Percentiles rank a stretch among this genome's conserved stretches.
phyloP scores from a whole-genome alignment of 345 rosid genomes.

The Aquilaria sinensis region DNA sequence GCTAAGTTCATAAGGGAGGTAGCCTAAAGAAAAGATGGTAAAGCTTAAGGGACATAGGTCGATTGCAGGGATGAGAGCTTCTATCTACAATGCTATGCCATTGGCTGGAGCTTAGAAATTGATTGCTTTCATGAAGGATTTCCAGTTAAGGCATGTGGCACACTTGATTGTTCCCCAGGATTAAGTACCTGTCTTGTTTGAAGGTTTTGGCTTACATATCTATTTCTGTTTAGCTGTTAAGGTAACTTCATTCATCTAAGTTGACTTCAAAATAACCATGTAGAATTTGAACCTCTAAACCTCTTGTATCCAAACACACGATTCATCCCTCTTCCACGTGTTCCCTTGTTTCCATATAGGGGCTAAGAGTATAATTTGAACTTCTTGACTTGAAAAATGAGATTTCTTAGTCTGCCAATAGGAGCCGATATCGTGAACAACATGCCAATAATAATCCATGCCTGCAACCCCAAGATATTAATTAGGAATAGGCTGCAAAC shows the following conservation, averaged over 20 bases:
- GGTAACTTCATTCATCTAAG: background rate
- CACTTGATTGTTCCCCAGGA: constrained; percentile 23
- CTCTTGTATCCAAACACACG: no score
- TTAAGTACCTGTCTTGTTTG: background rate
- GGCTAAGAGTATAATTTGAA: no score
- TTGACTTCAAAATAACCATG: no score
- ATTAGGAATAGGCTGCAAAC: no score
- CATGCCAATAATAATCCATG: no score
- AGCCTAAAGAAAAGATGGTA: constrained; percentile 85
- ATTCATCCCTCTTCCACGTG: no score
- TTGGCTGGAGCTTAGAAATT: constrained; percentile 74
- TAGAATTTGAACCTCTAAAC: no score
- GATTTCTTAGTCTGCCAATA: no score
- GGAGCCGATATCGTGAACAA: no score
- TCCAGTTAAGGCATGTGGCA: constrained; percentile 66
- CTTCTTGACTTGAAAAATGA: no score
- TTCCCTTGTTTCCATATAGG: no score
- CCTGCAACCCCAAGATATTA: no score
- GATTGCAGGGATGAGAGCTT: constrained; percentile 95
- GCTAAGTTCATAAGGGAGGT: constrained; percentile 85
- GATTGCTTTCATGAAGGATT: constrained; percentile 92
- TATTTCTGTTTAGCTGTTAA: background rate
- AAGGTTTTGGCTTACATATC: background rate
- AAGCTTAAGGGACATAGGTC: constrained; percentile 95
- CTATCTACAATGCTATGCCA: constrained; percentile 96